Evolutionary conservation across 1,284 basidiomycete genomes (phyloP), one percentile per base, ranked within the genome.

Genomic region (Ganoderma sinense): DNA sequence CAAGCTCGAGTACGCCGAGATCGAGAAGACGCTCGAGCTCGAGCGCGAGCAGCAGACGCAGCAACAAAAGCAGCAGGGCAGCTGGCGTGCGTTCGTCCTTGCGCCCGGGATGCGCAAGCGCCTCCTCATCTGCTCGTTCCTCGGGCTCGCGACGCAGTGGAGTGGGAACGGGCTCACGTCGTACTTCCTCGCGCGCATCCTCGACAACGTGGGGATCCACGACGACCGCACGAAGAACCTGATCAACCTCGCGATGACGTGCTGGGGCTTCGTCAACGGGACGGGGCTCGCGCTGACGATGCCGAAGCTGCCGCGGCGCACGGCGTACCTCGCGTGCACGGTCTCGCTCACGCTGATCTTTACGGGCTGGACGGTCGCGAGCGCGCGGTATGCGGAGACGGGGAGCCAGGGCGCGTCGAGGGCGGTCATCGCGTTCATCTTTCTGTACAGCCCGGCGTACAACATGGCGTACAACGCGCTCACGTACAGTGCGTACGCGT

Each of bases 171-270:
- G 92, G 74, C 86, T 94, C 65, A 89, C 91, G 59, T 93, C 91
- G n/a, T 88, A 91, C 84, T 94, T 94, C 83, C 85, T 94, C 71
- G 89, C 85, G 82, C 85, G 88, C 75, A 90, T 94, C 66, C 89
- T 95, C 74, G 83, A 88, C 73, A 85, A 86, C 71, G 90, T 95
- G 70, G 93, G 93, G 63, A 90, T 95, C 76, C 89, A 87, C n/a
- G 82, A 84, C 70, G 87, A 87, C 75, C 80, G 79, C 20, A 83
- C 83, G 33, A 85, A 88, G 79, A 86, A 87, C 74, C 75, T 86
- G 45, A 86, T 89, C 79, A 90, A 89, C 77, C 77, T 88, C 60
- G 86, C 84, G 11, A 82, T 83, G 68, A 86, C 86, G 11, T 85
- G 84, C 76, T 90, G 86, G 86, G 85, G 85, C 60, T 86, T 88